Evolutionary conservation across 352 stramenopile species (phyloP).

Genomic region (Phytophthora ramorum): DNA sequence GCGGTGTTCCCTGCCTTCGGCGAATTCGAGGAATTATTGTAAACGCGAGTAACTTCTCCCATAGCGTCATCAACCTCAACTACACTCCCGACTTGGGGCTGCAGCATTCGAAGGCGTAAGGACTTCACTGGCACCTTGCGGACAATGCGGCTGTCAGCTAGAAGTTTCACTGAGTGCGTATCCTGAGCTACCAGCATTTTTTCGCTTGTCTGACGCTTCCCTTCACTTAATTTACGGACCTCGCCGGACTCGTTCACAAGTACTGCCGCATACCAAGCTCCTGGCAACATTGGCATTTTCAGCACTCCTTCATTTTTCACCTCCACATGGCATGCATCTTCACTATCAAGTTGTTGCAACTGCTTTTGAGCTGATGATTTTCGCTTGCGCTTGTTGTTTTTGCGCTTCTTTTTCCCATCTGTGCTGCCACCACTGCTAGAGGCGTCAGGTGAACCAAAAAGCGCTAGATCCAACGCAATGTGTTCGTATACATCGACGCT

Average conservation of each 20-base stretch:
- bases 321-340: slow-evolving; percentile 51
- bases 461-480: slow-evolving; percentile 48
- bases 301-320: slow-evolving; percentile 51
- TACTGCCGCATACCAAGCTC: slow-evolving; percentile 68
- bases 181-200: slow-evolving; percentile 26
- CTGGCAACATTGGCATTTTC: slow-evolving; percentile 46
- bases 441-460: slow-evolving; percentile 51
- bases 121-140: slow-evolving; percentile 52
- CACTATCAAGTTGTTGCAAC: slow-evolving; percentile 18
- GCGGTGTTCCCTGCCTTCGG: slow-evolving; percentile 7
- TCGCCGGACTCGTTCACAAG: slow-evolving; percentile 38
- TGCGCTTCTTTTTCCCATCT: slow-evolving; percentile 65
- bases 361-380: slow-evolving; percentile 37
- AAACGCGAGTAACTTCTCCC: slow-evolving; percentile 64
- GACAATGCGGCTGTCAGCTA: slow-evolving; percentile 44
- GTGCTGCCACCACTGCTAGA: slow-evolving; percentile 3
- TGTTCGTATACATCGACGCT: slow-evolving; percentile 59
- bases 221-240: slow-evolving; percentile 12
- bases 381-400: slow-evolving; percentile 68
- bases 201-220: slow-evolving; percentile 21
- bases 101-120: slow-evolving; percentile 43
- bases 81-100: slow-evolving; percentile 73
- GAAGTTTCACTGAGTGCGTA: slow-evolving; percentile 52
- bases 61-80: slow-evolving; percentile 72
- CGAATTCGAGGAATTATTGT: slow-evolving; percentile 21